phyloP scores from a whole-genome alignment of 345 rosid species.

The Garcia nutans region DNA sequence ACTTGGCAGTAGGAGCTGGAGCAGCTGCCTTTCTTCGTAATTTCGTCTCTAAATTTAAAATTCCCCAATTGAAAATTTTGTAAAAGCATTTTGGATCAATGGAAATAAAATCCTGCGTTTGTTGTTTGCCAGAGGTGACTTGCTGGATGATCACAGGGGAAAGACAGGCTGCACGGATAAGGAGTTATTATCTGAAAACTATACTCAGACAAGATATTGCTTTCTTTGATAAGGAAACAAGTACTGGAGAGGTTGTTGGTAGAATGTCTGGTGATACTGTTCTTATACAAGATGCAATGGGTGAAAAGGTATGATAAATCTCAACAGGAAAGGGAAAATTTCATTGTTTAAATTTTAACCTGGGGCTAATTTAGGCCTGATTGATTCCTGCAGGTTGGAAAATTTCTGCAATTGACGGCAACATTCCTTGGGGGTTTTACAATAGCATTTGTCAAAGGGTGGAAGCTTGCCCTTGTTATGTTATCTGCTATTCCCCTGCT shows the following conservation, averaged over 20 bases:
- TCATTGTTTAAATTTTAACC: not conserved
- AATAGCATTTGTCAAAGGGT: constrained; percentile 34
- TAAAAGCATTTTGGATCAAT: not conserved
- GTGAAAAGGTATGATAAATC: constrained; percentile 38
- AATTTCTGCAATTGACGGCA: constrained; percentile 27
- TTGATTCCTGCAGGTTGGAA: constrained; percentile 31
- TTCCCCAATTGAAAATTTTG: not conserved
- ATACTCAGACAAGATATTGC: constrained; percentile 43
- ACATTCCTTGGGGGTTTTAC: constrained; percentile 31
- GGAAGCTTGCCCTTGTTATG: constrained; percentile 32
- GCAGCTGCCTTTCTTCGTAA: constrained; percentile 29
- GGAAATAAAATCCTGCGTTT: not conserved
- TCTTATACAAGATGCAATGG: constrained; percentile 49
- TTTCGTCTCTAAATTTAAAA: not conserved
- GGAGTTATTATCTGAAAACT: constrained; percentile 37
- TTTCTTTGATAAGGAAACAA: constrained; percentile 42
- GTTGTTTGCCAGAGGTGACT: constrained; percentile 31
- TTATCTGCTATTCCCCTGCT: constrained; percentile 30
- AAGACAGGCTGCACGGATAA: constrained; percentile 45
- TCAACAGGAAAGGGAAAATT: not conserved
- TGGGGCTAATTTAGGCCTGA: too few species aligned
- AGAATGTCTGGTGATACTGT: constrained; percentile 48
- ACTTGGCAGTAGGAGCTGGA: constrained; percentile 37
- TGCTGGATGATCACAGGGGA: constrained; percentile 55
- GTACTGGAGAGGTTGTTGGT: constrained; percentile 41